Evolutionary conservation across 441 rosid species (phyloP), one percentile per base, ranked within the genome.

Genomic region (Codiaeum variegatum): DNA sequence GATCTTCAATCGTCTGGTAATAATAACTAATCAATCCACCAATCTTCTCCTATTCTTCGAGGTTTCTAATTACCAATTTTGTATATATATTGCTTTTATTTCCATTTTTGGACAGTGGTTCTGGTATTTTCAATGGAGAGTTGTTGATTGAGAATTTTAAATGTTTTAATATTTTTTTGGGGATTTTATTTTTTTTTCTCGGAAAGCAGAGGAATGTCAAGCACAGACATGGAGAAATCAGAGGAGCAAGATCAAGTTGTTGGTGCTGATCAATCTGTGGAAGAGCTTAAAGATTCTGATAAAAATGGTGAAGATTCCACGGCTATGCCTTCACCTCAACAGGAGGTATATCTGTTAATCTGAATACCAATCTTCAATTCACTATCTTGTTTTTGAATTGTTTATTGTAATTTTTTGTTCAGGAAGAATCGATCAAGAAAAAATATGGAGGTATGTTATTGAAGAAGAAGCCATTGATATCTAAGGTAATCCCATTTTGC

Each of bases 401-500:
- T 31, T 46, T 21, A n/a, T 19, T 51, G 11, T 23, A 51, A 51
- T 19, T n/a, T 51, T 51, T 67, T 59, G 26, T 44, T 47, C 78
- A 95, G 98, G 97, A 91, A 80, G 93, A 83, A 59, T 81, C 65
- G 67, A 42, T 90, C 23, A 92, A 85, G 89, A 88, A 86, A 26
- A 94, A 86, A 81, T 94, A 94, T 69, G 98, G 99, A 70, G 99
- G 97, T 42, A 85, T 94, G 24, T 49, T 88, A 74, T 91, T 92
- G 64, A 92, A 92, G 89, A 94, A 90, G 81, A 95, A 95, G 40
- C 98, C 98, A 12, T 87, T 94, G 71, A 94, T 94, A 66, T 91
- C 98, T 42, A 94, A 92, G 94, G 98, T 91, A 72, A 29, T n/a
- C n/a, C 18, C 46, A n/a, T 60, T 38, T 38, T 24, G 40, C 42